Evolutionary conservation across 129 eudicot species (phyloP).

Genomic region (Escallonia herrerae): DNA sequence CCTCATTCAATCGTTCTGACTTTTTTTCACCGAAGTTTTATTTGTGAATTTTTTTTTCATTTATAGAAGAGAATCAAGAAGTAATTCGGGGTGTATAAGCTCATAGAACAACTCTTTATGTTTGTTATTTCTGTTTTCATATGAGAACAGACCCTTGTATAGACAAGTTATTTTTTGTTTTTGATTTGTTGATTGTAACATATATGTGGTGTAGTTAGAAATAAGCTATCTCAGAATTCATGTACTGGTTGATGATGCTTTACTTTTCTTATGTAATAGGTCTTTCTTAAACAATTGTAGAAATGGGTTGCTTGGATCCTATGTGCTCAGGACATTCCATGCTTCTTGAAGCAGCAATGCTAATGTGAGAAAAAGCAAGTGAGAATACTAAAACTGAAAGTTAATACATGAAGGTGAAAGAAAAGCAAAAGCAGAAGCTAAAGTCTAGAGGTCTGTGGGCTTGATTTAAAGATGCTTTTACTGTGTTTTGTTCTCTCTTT

Average conservation of each 20-base stretch:
- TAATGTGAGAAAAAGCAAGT: conserved; percentile 2
- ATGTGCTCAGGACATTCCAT: conserved; percentile 11
- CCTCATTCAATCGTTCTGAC: no score
- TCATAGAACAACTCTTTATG: no score
- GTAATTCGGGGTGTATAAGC: no score
- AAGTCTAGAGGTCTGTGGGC: conserved; percentile 8
- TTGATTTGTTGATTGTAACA: no score
- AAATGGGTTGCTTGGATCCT: conserved; percentile 11
- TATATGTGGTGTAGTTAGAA: no score
- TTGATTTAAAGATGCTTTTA: conserved; percentile 13
- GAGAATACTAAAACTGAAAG: background rate
- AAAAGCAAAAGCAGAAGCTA: conserved; percentile 3
- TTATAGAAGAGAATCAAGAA: background rate
- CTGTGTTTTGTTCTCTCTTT: conserved; percentile 12
- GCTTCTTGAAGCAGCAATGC: conserved; percentile 20
- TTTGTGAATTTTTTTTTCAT: no score
- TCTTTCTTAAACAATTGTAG: background rate
- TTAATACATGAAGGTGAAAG: background rate
- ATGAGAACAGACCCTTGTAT: background rate
- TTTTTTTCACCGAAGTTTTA: no score
- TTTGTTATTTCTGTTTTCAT: background rate
- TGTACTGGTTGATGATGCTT: conserved; percentile 1
- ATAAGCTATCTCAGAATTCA: background rate
- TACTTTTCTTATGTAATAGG: background rate
- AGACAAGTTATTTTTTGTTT: background rate